Evolutionary conservation across 257 asterid species (phyloP).

Genomic region (Solanum lycopersicoides): DNA sequence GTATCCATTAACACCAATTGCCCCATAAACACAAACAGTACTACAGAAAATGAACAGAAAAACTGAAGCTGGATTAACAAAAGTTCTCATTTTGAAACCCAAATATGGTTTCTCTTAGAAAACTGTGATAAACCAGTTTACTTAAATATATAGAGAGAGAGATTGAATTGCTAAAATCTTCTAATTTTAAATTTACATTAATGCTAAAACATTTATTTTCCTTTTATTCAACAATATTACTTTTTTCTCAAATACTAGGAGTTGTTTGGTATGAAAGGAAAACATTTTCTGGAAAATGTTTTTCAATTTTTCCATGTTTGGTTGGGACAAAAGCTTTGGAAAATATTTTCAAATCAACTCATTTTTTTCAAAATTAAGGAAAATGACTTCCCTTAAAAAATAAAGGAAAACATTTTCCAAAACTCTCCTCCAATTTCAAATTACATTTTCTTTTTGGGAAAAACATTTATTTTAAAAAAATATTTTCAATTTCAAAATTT

Average conservation of each 20-base stretch:
- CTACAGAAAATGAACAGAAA: slow-evolving; percentile 15
- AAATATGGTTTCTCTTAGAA: not conserved
- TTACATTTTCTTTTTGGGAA: too few relatives aligned
- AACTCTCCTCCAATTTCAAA: too few relatives aligned
- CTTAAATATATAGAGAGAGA: not conserved
- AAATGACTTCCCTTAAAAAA: too few relatives aligned
- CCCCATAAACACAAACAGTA: slow-evolving; percentile 16
- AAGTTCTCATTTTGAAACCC: slow-evolving; percentile 19
- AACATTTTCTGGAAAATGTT: too few relatives aligned
- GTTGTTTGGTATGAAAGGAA: too few relatives aligned
- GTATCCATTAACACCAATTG: slow-evolving; percentile 26
- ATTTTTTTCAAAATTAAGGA: too few relatives aligned
- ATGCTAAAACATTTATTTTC: not conserved
- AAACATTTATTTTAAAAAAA: too few relatives aligned
- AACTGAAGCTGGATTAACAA: slow-evolving; percentile 4
- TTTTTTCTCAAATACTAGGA: not conserved
- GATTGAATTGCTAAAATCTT: not conserved
- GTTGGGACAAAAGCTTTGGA: too few relatives aligned
- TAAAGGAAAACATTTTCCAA: too few relatives aligned
- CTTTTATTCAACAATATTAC: not conserved
- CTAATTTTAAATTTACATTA: not conserved
- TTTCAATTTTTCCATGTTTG: too few relatives aligned
- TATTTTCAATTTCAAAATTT: too few relatives aligned
- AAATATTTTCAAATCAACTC: too few relatives aligned
- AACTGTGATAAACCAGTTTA: not conserved